A percentile compares a stretch with the other conserved stretches of the same genome.
Evolutionary conservation across 2,329 filamentous ascomycete species (phyloP).

Genomic region (Fusarium guadeloupense): DNA sequence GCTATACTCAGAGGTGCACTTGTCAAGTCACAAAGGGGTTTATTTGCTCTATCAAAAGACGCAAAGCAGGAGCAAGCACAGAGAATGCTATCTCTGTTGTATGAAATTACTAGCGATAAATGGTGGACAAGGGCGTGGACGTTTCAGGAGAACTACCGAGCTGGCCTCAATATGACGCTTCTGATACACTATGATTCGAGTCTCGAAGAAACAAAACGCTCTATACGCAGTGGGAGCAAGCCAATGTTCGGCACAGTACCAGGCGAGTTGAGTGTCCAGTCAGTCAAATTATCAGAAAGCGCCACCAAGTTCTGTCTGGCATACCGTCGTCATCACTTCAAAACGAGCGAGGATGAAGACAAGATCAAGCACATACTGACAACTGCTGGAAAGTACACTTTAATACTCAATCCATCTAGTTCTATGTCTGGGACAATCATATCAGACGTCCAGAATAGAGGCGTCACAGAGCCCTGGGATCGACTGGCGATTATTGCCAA

Average conservation of each 20-base stretch:
- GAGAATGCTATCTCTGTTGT: conserved; percentile 35
- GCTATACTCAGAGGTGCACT: conserved; percentile 35
- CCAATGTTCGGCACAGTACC: conserved; percentile 17
- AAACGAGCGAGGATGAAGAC: neutral
- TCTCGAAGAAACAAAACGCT: conserved; percentile 34
- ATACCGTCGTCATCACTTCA: conserved; percentile 4
- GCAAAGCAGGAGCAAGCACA: conserved; percentile 7
- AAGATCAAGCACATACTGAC: conserved; percentile 21
- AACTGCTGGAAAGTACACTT: conserved; percentile 42
- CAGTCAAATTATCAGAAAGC: conserved; percentile 30
- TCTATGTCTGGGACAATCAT: conserved; percentile 44
- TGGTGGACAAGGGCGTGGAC: conserved; percentile 49
- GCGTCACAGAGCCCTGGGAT: conserved; percentile 39
- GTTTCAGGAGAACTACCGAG: conserved; percentile 49
- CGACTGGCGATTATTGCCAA: conserved; percentile 46
- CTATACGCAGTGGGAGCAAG: neutral
- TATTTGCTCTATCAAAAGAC: conserved; percentile 1
- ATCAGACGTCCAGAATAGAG: conserved; percentile 36
- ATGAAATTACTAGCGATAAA: conserved; percentile 38
- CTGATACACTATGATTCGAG: conserved; percentile 39
- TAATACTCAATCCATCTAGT: conserved; percentile 29
- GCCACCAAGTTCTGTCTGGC: conserved; percentile 42
- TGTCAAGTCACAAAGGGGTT: conserved; percentile 14
- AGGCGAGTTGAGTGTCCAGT: conserved; percentile 42
- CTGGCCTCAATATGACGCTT: conserved; percentile 41